These are phyloP conservation scores for Fagus crenata DNA, from an alignment of 306 rosid species.

Conservation along the genomic window DNA sequence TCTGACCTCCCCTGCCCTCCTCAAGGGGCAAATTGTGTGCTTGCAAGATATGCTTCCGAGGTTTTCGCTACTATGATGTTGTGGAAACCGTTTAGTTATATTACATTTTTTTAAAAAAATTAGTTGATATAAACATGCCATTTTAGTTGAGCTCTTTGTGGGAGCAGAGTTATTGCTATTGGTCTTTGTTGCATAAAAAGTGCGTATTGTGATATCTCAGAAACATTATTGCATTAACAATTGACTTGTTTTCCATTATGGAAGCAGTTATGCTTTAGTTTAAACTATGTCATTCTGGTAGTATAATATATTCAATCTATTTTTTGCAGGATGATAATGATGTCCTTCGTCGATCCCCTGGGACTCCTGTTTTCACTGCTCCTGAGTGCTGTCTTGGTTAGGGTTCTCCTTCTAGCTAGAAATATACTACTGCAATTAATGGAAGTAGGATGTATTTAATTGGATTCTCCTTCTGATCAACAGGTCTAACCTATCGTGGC, in stretches of 20 bases:
- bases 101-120: not conserved
- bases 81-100: not conserved
- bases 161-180: not conserved
- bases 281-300: not conserved
- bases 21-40: not conserved
- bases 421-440: constrained; percentile 12
- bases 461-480: constrained; percentile 13
- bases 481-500: constrained; percentile 82
- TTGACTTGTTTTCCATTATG: not conserved
- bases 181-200: not conserved
- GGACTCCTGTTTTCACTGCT: constrained; percentile 99
- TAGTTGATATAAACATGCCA: not conserved
- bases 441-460: constrained; percentile 16
- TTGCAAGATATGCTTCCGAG: not conserved
- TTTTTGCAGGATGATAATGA: constrained; percentile 84
- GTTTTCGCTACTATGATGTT: not conserved
- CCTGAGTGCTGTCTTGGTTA: constrained; percentile 94
- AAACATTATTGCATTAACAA: not conserved
- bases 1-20: not conserved
- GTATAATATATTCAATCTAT: not conserved
- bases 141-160: not conserved
- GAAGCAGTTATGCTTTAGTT: not conserved
- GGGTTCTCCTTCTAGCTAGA: constrained; percentile 19
- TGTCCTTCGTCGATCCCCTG: constrained; percentile 95
- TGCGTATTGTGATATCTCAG: not conserved